phyloP scores from a whole-genome alignment of 164 flowering plant genomes.

The Santalum album region DNA sequence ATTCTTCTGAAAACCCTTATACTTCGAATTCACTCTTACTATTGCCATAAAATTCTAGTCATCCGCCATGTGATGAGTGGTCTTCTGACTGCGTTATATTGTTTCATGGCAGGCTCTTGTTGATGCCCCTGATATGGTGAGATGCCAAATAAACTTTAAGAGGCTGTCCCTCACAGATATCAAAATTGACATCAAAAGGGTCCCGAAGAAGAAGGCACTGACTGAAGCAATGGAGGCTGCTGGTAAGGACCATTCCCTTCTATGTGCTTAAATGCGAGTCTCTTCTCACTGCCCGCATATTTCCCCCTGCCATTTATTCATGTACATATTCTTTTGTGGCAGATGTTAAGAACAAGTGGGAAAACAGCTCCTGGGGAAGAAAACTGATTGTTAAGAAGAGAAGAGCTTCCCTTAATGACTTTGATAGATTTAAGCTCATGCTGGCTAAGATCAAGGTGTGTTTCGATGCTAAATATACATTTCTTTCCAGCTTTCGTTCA shows the following conservation, averaged over 20 bases:
- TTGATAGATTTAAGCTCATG: slow-evolving; percentile 88
- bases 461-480: no score
- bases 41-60: no score
- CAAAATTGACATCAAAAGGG: slow-evolving; percentile 67
- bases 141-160: slow-evolving; percentile 87
- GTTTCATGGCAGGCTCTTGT: slow-evolving; percentile 79
- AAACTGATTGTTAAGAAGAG: slow-evolving; percentile 81
- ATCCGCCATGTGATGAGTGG: no score
- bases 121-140: slow-evolving; percentile 86
- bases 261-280: background rate
- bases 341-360: slow-evolving; percentile 95
- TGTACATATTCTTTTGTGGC: slow-evolving; percentile 7
- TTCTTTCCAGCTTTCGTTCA: no score
- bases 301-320: no score
- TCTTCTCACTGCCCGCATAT: background rate
- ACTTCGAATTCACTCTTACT: no score
- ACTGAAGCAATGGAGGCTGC: slow-evolving; percentile 86
- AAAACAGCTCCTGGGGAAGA: slow-evolving; percentile 80
- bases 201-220: slow-evolving; percentile 70
- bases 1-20: no score
- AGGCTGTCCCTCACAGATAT: slow-evolving; percentile 84
- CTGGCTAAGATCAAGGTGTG: slow-evolving; percentile 80
- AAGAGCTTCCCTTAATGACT: slow-evolving; percentile 73
- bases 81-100: no score
- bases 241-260: slow-evolving; percentile 32